These are phyloP conservation scores for Pythium volutum DNA, from an alignment of 352 stramenopile genomes.

Conservation along the genomic window DNA sequence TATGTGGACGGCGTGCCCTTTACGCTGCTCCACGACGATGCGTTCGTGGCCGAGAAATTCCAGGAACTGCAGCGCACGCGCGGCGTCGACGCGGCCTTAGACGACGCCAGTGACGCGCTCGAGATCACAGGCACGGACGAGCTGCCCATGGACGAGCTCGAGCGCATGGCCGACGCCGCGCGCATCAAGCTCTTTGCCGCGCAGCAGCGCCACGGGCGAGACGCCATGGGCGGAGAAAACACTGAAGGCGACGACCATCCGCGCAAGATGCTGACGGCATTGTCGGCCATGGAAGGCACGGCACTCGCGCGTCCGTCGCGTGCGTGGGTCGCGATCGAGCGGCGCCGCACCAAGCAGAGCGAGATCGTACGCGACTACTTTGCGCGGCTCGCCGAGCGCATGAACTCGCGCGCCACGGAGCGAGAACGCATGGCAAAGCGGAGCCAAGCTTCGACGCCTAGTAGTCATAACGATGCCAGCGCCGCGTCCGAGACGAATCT, in stretches of 20 bases:
- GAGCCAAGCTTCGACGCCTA: background rate
- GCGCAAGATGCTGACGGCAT: conserved; percentile 8
- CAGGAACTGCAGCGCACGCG: conserved; percentile 33
- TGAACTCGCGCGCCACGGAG: conserved; percentile 2
- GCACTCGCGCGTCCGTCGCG: conserved; percentile 10
- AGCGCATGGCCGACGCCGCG: conserved; percentile 51
- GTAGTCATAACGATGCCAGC: too few species aligned
- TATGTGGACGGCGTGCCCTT: conserved; percentile 49
- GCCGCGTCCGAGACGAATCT: background rate
- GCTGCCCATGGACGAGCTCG: conserved; percentile 50
- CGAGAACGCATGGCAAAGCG: conserved; percentile 1
- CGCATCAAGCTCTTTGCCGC: conserved; percentile 51
- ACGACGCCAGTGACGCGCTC: conserved; percentile 26
- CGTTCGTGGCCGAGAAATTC: conserved; percentile 65
- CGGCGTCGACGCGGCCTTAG: conserved; percentile 4
- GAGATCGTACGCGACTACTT: conserved; percentile 28
- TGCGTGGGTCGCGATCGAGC: conserved; percentile 8
- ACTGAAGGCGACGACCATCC: background rate
- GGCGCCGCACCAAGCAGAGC: conserved; percentile 15
- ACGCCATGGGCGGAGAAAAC: background rate
- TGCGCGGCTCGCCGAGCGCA: background rate
- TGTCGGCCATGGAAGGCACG: conserved; percentile 17
- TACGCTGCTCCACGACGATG: conserved; percentile 67
- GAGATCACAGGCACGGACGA: conserved; percentile 51
- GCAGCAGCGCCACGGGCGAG: background rate